Percentiles rank a stretch among this genome's conserved stretches.
phyloP scores from a whole-genome alignment of 768 basidiomycete genomes.

The Tulasnella sp. region DNA sequence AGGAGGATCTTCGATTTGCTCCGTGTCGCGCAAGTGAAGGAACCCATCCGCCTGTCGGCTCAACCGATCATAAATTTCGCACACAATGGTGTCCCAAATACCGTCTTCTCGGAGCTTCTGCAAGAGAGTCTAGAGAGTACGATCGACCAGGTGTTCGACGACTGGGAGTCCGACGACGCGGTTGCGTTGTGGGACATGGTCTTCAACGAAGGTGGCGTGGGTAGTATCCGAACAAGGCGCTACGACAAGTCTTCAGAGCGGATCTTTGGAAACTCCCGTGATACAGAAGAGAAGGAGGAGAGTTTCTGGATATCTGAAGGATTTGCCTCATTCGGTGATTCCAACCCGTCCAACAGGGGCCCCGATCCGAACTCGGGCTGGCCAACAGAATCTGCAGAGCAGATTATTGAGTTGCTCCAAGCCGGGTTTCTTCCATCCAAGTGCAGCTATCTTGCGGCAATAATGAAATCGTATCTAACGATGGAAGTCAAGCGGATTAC shows the following conservation, averaged over 20 bases:
- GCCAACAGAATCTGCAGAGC: too few relatives aligned
- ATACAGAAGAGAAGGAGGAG: background rate
- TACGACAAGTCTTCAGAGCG: background rate
- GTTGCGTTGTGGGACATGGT: background rate
- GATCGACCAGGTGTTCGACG: constrained; percentile 42
- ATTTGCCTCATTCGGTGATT: too few relatives aligned
- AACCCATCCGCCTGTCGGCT: constrained; percentile 40
- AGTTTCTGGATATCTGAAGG: too few relatives aligned
- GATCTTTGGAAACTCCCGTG: background rate
- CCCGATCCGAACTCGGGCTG: too few relatives aligned
- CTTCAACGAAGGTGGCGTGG: background rate
- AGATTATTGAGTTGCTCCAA: too few relatives aligned
- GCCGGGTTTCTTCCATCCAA: too few relatives aligned
- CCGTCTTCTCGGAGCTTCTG: constrained; percentile 48
- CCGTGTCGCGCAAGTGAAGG: constrained; percentile 6
- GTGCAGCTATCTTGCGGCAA: too few relatives aligned
- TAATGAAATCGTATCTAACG: too few relatives aligned
- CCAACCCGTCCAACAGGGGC: too few relatives aligned
- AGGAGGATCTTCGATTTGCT: constrained; percentile 26
- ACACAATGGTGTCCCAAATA: constrained; percentile 51
- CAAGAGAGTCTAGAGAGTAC: constrained; percentile 48
- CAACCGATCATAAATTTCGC: constrained; percentile 62
- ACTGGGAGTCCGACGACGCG: background rate
- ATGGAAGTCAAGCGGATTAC: too few relatives aligned
- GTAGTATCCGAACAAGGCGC: background rate